These are phyloP conservation scores for Phaeosphaeria sp. DNA, from an alignment of 2,329 filamentous ascomycete genomes.

Conservation along the genomic window DNA sequence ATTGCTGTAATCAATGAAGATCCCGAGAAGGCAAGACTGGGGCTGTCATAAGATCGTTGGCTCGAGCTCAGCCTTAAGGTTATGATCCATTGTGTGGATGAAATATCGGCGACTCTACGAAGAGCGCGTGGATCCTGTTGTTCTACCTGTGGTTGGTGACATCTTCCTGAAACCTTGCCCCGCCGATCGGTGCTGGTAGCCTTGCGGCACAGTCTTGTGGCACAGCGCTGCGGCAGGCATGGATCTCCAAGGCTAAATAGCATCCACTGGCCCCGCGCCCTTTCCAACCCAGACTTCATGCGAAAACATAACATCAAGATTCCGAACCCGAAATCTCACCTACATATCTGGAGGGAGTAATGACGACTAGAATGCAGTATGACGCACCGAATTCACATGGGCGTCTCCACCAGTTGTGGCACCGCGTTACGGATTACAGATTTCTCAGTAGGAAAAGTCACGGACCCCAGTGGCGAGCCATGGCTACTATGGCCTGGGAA, in stretches of 20 bases:
- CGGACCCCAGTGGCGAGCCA: neutral
- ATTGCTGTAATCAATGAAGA: too few relatives aligned
- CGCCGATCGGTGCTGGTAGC: too few relatives aligned
- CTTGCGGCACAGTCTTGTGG: neutral
- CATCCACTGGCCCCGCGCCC: neutral
- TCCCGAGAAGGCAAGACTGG: too few relatives aligned
- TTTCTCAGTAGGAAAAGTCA: neutral
- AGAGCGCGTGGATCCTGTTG: too few relatives aligned
- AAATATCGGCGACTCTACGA: too few relatives aligned
- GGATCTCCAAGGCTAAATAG: neutral
- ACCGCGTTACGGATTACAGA: neutral
- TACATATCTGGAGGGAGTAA: neutral
- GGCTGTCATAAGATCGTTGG: too few relatives aligned
- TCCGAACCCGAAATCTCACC: neutral
- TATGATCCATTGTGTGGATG: too few relatives aligned
- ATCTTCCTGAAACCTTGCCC: too few relatives aligned
- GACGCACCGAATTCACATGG: neutral
- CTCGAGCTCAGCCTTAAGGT: too few relatives aligned
- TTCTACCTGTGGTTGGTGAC: too few relatives aligned
- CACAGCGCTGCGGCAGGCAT: neutral
- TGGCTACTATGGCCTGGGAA: neutral
- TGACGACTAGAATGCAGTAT: neutral
- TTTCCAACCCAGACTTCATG: neutral
- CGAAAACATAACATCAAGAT: neutral
- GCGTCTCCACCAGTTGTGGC: neutral